Evolutionary conservation across 2,329 filamentous ascomycete species (phyloP).

Genomic region (Magnaporthiopsis poae): DNA sequence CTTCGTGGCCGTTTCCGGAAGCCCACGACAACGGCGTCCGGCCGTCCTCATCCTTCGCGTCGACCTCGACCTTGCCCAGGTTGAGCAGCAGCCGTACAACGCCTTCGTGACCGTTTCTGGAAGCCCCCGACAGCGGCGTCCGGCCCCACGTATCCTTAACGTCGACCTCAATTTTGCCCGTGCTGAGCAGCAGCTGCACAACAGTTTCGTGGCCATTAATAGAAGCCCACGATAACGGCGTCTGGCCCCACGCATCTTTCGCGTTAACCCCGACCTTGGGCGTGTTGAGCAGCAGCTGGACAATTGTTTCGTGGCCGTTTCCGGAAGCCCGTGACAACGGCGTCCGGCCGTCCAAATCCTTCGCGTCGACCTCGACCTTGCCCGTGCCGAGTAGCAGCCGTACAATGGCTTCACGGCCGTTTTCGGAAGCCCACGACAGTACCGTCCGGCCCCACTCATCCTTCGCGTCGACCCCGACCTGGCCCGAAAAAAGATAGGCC

Average conservation of each 20-base stretch:
- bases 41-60: too few species aligned
- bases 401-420: background rate
- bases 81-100: background rate
- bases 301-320: too few species aligned
- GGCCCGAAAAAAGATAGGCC: too few species aligned
- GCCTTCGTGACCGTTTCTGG: too few species aligned
- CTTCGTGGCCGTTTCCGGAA: too few species aligned
- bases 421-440: background rate
- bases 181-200: slow-evolving; percentile 6
- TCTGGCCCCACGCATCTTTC: too few species aligned
- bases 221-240: background rate
- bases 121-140: slow-evolving; percentile 6
- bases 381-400: slow-evolving; percentile 7
- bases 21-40: too few species aligned
- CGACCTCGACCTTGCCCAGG: too few species aligned
- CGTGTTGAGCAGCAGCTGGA: background rate
- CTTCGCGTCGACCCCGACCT: background rate
- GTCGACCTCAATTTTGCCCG: background rate
- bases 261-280: too few species aligned
- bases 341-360: slow-evolving; percentile 2
- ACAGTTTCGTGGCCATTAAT: background rate
- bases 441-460: background rate
- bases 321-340: slow-evolving; percentile 1
- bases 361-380: background rate
- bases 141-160: background rate